Base-by-base conservation (phyloP, 2,329 filamentous ascomycete genomes). In the Alternaria triticina region DNA sequence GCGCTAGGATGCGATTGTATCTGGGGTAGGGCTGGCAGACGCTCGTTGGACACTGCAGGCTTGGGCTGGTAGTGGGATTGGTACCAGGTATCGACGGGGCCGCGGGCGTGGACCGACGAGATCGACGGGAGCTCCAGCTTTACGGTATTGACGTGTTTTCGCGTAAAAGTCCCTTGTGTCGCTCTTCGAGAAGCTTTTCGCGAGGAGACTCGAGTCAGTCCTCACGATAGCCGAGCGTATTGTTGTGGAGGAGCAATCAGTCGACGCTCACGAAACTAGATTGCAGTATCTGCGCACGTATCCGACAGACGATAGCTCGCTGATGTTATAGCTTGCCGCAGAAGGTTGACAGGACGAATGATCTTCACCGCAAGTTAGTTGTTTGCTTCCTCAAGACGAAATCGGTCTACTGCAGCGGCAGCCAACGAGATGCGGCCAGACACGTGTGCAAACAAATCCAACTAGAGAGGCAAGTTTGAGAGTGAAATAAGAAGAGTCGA, bases 111-210 rank as follows among this genome's bases (percentile, higher is more conserved):
- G 85, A 92, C 88, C 85, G 92, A 90, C 79, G 91, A 91, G 79
- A 94, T 91, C 84, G 92, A 92, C 84, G 92, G 91, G 82, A 94
- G 89, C 92, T 94, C 93, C 93, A 96, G 93, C 86, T 94, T 96
- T 90, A 88, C 92, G 92, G 89, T 91, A 83, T 88, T 84, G 79
- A 65, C 51, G 62, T 67, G 54, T 28, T 65, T 60, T 63, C 30
- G 68, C 60, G 52, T 50, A 52, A 54, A 59, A 20, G 25, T 49
- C 40, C 28, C 40, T 61, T 28, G 36, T 63, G 51, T 52, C 23
- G 17, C 44, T 47, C 44, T 23, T 62, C 61, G 58, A 69, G 57
- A 66, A 54, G 33, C 56, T 68, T 57, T 65, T 59, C 43, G 60
- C 55, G 54, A 64, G 64, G 57, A 52, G 63, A 59, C 64, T 65